Evolutionary conservation across 306 rosid species (phyloP), one percentile per base, ranked within the genome.

Genomic region (Lablab purpureus): DNA sequence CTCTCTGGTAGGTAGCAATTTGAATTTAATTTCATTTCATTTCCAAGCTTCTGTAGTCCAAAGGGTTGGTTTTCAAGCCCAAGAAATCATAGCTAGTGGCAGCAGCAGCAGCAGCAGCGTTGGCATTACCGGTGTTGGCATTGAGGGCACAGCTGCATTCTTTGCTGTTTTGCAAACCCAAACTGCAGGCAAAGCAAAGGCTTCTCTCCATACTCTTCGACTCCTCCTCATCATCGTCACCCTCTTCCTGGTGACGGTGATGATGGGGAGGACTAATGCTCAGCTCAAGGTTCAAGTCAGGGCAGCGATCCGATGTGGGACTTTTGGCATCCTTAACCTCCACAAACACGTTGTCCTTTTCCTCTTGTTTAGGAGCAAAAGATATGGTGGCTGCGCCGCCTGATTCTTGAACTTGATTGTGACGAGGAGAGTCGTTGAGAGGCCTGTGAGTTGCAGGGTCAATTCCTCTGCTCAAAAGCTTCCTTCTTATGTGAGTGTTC

Each of bases 401-500:
- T 8, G 74, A 4, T 37, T 67, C 22, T 23, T 67, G 34, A 14
- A 14, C 12, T 13, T 63, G 69, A 63, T 28, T 40, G 12, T 40
- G 45, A 10, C 10, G 25, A 10, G 84, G 60, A 1, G 88, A n/a
- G 52, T 89, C 91, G 58, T 84, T 83, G 66, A 93, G 82, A 17
- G 92, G 83, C 75, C 89, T 84, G 75, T 93, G 97, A 56, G 94
- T 93, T 11, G 92, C 86, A 3, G 97, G 97, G 81, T 93, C 97
- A 25, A 93, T 89, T 23, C 97, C 97, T 80, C 91, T 86, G 71
- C 85, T 91, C 85, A 93, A 36, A 36, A 93, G 97, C 92, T 93
- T 93, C 72, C 97, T 88, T 79, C 93, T 84, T 79, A 93, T 93
- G 62, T 93, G 97, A 51, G 97, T 93, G 49, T 93, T 93, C 97